Percentiles rank a stretch among this genome's conserved stretches.
Conservation (phyloP, 768 basidiomycete species). For the Mycena indigotica region DNA sequence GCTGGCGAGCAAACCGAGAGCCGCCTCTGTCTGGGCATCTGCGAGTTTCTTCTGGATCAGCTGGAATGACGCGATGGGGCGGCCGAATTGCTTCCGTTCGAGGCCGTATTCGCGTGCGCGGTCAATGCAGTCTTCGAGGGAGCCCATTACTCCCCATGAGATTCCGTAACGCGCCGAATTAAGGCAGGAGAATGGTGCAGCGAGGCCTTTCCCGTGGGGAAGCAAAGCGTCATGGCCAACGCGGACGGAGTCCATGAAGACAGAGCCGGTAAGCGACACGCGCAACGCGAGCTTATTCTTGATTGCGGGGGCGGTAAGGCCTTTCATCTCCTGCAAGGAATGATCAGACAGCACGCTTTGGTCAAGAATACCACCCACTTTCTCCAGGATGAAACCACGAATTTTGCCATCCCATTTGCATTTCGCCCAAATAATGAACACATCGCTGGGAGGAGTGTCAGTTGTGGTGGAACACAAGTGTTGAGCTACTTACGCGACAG, state of each 20-base stretch:
- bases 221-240: slow-evolving; percentile 76
- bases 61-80: slow-evolving; percentile 92
- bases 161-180: slow-evolving; percentile 90
- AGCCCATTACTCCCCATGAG: slow-evolving; percentile 95
- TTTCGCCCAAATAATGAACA: slow-evolving; percentile 92
- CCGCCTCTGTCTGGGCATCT: slow-evolving; percentile 86
- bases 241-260: slow-evolving; percentile 91
- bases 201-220: slow-evolving; percentile 74
- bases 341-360: background rate
- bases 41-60: slow-evolving; percentile 97
- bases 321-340: slow-evolving; percentile 65
- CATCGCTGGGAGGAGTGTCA: slow-evolving; percentile 53
- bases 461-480: background rate
- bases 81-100: slow-evolving; percentile 86
- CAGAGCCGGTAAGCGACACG: slow-evolving; percentile 79
- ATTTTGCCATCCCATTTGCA: slow-evolving; percentile 94
- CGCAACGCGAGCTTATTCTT: slow-evolving; percentile 93
- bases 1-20: slow-evolving; percentile 75
- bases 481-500: slow-evolving; percentile 68
- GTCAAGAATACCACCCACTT: slow-evolving; percentile 49
- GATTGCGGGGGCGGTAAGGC: slow-evolving; percentile 82
- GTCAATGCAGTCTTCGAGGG: slow-evolving; percentile 87
- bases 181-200: slow-evolving; percentile 88
- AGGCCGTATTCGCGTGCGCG: slow-evolving; percentile 82
- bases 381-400: slow-evolving; percentile 89